Percentiles rank a stretch among this genome's conserved stretches.
phyloP scores from a whole-genome alignment of 1,284 basidiomycete species.

The Sanghuangporus baumii region DNA sequence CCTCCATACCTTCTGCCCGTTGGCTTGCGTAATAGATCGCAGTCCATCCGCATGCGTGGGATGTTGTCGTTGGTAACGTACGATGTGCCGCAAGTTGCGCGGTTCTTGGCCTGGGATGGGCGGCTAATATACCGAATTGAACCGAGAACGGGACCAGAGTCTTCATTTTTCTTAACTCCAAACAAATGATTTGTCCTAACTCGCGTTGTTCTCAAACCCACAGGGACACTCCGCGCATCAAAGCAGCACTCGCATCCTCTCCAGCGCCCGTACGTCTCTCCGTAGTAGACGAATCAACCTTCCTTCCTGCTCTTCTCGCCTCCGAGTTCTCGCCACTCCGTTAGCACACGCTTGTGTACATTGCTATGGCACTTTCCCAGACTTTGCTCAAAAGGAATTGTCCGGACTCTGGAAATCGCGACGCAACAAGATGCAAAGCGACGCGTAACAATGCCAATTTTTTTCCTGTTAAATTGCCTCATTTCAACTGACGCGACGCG shows the following conservation, averaged over 20 bases:
- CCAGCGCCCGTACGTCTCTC: not conserved
- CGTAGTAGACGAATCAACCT: not conserved
- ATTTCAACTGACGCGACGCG: no score
- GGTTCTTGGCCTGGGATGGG: not conserved
- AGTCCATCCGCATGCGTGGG: not conserved
- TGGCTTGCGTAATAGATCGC: not conserved
- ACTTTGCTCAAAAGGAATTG: no score
- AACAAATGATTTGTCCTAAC: not conserved
- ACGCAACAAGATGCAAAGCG: no score
- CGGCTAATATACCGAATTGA: not conserved
- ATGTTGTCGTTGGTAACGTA: not conserved
- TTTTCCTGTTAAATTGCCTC: no score
- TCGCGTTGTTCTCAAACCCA: not conserved
- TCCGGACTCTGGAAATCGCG: no score
- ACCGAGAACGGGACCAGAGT: not conserved
- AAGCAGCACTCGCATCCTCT: not conserved
- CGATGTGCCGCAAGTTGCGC: not conserved
- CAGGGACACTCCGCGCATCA: constrained; percentile 2
- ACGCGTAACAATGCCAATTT: no score
- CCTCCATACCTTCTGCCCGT: not conserved
- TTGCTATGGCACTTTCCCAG: no score
- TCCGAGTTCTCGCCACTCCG: not conserved
- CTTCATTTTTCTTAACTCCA: not conserved
- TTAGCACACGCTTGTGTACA: not conserved
- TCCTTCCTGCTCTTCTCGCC: constrained; percentile 4